Conservation (phyloP, 1,139 yeast species). For the Suzukiozyma palmioleophila region DNA sequence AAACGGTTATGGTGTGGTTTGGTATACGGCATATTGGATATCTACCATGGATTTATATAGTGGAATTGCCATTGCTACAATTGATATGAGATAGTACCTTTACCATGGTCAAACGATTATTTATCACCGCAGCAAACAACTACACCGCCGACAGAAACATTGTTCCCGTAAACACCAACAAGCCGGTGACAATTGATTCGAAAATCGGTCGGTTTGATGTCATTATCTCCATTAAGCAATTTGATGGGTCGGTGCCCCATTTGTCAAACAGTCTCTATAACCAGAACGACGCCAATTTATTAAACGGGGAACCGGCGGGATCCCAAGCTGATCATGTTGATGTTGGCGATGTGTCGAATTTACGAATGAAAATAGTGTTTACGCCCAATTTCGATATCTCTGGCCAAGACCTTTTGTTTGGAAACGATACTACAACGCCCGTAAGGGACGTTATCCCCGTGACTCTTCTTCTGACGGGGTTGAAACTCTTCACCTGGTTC, state of each 20-base stretch:
- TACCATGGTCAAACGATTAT: conserved; percentile 28
- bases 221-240: conserved; percentile 38
- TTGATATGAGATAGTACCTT: conserved; percentile 1
- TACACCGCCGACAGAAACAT: conserved; percentile 23
- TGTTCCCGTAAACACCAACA: conserved; percentile 44
- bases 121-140: conserved; percentile 30
- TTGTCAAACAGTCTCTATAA: conserved; percentile 30
- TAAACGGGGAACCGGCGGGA: conserved; percentile 22
- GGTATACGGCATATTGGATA: too few species aligned
- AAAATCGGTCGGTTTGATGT: conserved; percentile 37
- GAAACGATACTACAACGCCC: conserved; percentile 64
- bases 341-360: conserved; percentile 19
- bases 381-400: conserved; percentile 37
- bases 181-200: conserved; percentile 31
- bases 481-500: conserved; percentile 54
- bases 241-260: conserved; percentile 44
- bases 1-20: too few species aligned
- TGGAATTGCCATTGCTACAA: too few species aligned
- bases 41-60: too few species aligned
- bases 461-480: conserved; percentile 37
- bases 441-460: conserved; percentile 58
- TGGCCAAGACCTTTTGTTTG: conserved; percentile 56
- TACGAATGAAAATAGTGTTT: conserved; percentile 34
- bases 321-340: conserved; percentile 6
- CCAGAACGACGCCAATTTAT: conserved; percentile 23